Percentiles rank a stretch among this genome's conserved stretches.
These are phyloP conservation scores for Kregervanrija delftensis DNA, from an alignment of 805 yeast species.

Conservation along the genomic window DNA sequence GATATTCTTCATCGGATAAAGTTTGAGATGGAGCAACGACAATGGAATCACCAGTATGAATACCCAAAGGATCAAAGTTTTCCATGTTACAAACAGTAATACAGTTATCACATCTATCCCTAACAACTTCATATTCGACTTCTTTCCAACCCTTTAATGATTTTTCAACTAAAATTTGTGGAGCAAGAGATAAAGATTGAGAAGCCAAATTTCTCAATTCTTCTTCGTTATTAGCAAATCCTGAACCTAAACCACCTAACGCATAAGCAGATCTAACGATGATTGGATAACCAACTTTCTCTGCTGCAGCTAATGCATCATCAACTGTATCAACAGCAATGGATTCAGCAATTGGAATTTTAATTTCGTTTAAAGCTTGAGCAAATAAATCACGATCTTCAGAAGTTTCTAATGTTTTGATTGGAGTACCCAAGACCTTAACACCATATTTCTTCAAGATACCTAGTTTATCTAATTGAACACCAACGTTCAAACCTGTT, in stretches of 20 bases:
- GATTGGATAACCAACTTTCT: slow-evolving; percentile 83
- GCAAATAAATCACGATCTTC: slow-evolving; percentile 98
- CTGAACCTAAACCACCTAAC: slow-evolving; percentile 96
- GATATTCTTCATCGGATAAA: slow-evolving; percentile 92
- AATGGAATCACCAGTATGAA: slow-evolving; percentile 98
- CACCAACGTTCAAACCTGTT: slow-evolving; percentile 95
- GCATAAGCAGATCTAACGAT: slow-evolving; percentile 98
- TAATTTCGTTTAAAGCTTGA: slow-evolving; percentile 87
- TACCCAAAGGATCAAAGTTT: slow-evolving; percentile 96
- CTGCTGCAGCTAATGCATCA: slow-evolving; percentile 90
- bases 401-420: slow-evolving; percentile 88
- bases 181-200: slow-evolving; percentile 82
- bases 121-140: slow-evolving; percentile 96
- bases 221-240: slow-evolving; percentile 78
- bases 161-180: slow-evolving; percentile 93
- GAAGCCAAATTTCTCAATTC: slow-evolving; percentile 86
- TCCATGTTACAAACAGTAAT: slow-evolving; percentile 99
- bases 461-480: slow-evolving; percentile 90
- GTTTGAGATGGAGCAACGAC: slow-evolving; percentile 99
- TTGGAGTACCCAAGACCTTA: slow-evolving; percentile 96
- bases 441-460: slow-evolving; percentile 84
- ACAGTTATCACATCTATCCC: slow-evolving; percentile 95
- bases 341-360: slow-evolving; percentile 95
- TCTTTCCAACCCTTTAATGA: slow-evolving; percentile 99
- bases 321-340: slow-evolving; percentile 92